Base-by-base conservation (phyloP, 306 rosid species). In the Begonia peltatifolia region DNA sequence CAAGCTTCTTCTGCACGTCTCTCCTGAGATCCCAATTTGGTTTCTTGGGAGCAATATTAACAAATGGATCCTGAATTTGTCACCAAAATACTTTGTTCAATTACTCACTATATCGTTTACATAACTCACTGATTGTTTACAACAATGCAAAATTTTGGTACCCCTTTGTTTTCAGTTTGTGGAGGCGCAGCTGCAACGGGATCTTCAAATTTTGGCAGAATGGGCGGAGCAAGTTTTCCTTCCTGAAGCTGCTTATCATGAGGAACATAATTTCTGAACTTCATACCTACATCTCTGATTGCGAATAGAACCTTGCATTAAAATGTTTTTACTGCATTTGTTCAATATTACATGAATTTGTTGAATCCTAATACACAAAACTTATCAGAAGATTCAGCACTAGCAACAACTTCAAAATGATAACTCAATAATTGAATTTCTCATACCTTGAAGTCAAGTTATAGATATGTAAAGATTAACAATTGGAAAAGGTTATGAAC, bases 1-100 rank as follows among this genome's bases (percentile, higher is more conserved):
- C 95, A 35, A 90, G 79, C 82, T 81, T 90, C 81, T 83, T 90
- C 79, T 90, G 95, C 67, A 90, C 99, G 41, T 86, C 99, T 74
- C 95, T 80, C 14, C 92, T 56, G 14, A 90, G 72, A 57, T 90
- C 99, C 99, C 99, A 90, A 54, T 90, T 90, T 22, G 99, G 99
- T 60, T 90, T 90, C 68, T 90, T 90, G 11, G 99, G 95, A 65
- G 99, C 95, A 67, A 90, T 90, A 62, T 80, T 90, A 54, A 90
- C 82, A 54, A 90, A 86, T 9, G 94, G 99, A 35, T 90, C 99
- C 97, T 84, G 71, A 62, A 66, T 17, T 22, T 30, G 38, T 30
- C 38, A 30, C 9, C 38, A 30, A 30, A 5, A 30, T 30, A 6
- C 6, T 4, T 30, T 30, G 23, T 30, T 30, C 38, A 6, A 30